Evolutionary conservation across 768 basidiomycete species (phyloP), one percentile per base, ranked within the genome.

Genomic region (Tricholoma furcatifolium): DNA sequence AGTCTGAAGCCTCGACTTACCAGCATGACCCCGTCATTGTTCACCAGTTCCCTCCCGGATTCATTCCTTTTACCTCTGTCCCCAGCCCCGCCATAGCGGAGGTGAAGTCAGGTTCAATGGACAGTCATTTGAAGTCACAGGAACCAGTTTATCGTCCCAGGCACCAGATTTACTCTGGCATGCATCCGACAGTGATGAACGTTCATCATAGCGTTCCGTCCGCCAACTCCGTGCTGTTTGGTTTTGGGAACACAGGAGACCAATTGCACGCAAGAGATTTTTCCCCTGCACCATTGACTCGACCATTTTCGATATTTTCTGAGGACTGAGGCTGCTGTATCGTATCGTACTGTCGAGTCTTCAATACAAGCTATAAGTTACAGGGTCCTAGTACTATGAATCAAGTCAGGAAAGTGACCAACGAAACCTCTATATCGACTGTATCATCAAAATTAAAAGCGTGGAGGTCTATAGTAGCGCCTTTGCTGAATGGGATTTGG

Each of bases 31-130:
- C 56, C 1, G 21, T 44, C 2, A 24, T 44, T 6, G 67, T 70
- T 40, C 63, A 67, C 42, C 57, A 68, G 27, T 60, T 73, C 20
- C 74, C 74, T 6, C 67, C 63, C 0, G 70, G 73, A 2, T 77
- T 74, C 59, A 59, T 74, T 11, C 73, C 72, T 6, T 62, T 73
- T 23, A 4, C 27, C 27, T 27, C 27, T 27, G 71, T 70, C 53
- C 70, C 71, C 3, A 69, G 72, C 43, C 59, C 61, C 7, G 12
- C 17, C 14, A 6, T 54, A 8, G 17, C 38, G 23, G 47, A 58
- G 27, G 27, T 41, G 31, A 50, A 57, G n/a, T 30, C 21, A 15
- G 51, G 35, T n/a, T 27, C 27, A 27, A 49, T 54, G 11, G 30
- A 52, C 10, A 35, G 32, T 38, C 20, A 39, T 14, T 21, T 9